phyloP scores from a whole-genome alignment of 345 rosid species.

The Isatis tinctoria region DNA sequence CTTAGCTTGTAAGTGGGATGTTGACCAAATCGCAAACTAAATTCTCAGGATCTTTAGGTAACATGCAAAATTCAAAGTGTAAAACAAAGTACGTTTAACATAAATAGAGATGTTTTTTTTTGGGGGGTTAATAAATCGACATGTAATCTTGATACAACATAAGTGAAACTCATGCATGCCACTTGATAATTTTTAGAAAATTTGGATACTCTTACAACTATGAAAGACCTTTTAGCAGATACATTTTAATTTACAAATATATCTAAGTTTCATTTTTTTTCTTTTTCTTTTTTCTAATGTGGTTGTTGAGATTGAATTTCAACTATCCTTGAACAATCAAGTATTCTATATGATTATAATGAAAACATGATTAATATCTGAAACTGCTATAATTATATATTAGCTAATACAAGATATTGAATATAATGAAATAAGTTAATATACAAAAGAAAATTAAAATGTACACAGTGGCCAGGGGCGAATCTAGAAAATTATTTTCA shows the following conservation, averaged over 20 bases:
- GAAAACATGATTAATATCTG: not conserved
- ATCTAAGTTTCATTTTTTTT: not conserved
- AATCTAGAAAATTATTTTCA: too few relatives aligned
- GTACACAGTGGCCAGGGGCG: too few relatives aligned
- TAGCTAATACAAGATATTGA: too few relatives aligned
- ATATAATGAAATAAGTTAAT: not conserved
- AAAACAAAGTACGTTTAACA: not conserved
- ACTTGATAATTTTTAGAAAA: not conserved
- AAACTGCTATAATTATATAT: not conserved
- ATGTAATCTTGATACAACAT: not conserved
- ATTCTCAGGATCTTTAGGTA: not conserved
- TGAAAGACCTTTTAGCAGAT: not conserved
- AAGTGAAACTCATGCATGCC: not conserved
- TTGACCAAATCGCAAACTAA: not conserved
- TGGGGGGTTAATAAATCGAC: not conserved
- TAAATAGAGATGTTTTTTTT: not conserved
- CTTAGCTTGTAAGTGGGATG: not conserved
- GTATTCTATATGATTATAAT: not conserved
- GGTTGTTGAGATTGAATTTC: not conserved
- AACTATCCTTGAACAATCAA: not conserved
- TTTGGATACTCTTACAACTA: not conserved
- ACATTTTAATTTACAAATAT: not conserved
- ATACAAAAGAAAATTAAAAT: not conserved
- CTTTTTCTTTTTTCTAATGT: not conserved
- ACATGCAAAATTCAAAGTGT: not conserved